Evolutionary conservation across 306 rosid genomes (phyloP), one percentile per base, ranked within the genome.

Genomic region (Inga oerstediana): DNA sequence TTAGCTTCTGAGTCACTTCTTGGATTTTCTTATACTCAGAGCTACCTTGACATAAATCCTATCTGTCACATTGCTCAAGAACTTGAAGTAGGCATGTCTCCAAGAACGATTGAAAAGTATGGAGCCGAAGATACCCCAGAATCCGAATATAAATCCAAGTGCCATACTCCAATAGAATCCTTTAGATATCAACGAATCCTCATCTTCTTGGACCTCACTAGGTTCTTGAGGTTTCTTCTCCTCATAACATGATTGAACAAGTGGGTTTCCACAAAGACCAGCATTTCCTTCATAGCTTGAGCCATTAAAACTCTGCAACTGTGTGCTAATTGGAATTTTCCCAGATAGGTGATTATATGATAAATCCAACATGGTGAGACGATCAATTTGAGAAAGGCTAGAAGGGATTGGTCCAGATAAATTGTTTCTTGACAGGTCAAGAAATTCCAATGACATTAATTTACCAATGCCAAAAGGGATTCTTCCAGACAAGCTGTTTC

Each of bases 391-490:
- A 3, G 77, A 15, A 41, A 82, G 80, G 58, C 80, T 75, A 34
- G 66, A 81, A 66, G 85, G 85, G 52, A 82, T 82, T 24, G 75
- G 43, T 14, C 84, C 84, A n/a, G 1, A 8, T 22, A 81, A 15
- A 0, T 73, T 70, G 76, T 82, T 82, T 66, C 71, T 75, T 75
- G 85, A 82, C 64, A 82, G 39, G 78, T 82, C 85, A 48, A 82
- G 80, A 52, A 52, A 51, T 1, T 82, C 85, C 1, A 82, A 19
- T 14, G 75, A 74, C 59, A 17, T 17, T 3, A 82, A 37, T 13
- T 44, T 48, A 30, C 85, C 85, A 49, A 82, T 49, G 0, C 19
- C 13, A 16, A 22, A 11, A 17, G 75, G 67, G 66, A 75, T 66
- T 49, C 52, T 5, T 3, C 79, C 74, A 8, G 14, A 43, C 64